phyloP scores from a whole-genome alignment of 1,284 basidiomycete species.

The Hemileia vastatrix region DNA sequence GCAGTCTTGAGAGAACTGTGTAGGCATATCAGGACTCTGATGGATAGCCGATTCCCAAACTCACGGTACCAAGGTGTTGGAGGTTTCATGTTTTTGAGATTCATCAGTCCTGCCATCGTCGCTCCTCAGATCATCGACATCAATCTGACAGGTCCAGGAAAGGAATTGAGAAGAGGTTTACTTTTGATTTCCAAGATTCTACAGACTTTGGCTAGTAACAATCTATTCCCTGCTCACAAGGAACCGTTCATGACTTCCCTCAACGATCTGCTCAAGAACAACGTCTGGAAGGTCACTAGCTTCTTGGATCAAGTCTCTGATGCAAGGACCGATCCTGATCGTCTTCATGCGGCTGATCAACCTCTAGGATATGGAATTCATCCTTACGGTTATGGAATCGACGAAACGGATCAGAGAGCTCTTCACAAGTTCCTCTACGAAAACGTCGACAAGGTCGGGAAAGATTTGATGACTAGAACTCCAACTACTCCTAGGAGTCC shows the following conservation, averaged over 20 bases:
- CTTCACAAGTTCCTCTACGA: conserved; percentile 70
- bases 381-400: conserved; percentile 50
- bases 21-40: conserved; percentile 65
- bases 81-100: conserved; percentile 76
- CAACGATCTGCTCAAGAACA: conserved; percentile 64
- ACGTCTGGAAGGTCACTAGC: conserved; percentile 67
- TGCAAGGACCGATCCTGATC: conserved; percentile 39
- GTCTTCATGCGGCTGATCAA: conserved; percentile 37
- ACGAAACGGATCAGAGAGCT: conserved; percentile 68
- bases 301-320: conserved; percentile 71
- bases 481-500: background rate
- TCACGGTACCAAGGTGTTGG: no score
- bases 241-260: conserved; percentile 65
- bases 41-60: conserved; percentile 49
- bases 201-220: conserved; percentile 83
- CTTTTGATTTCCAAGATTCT: conserved; percentile 80
- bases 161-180: conserved; percentile 57
- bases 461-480: conserved; percentile 67
- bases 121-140: conserved; percentile 73
- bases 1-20: conserved; percentile 81
- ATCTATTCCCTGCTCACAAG: conserved; percentile 80
- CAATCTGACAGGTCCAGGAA: conserved; percentile 61
- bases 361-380: conserved; percentile 38
- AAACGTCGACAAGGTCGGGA: conserved; percentile 71
- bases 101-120: conserved; percentile 64